Conservation (phyloP, 768 basidiomycete species). For the Tylopilus subfusipes region DNA sequence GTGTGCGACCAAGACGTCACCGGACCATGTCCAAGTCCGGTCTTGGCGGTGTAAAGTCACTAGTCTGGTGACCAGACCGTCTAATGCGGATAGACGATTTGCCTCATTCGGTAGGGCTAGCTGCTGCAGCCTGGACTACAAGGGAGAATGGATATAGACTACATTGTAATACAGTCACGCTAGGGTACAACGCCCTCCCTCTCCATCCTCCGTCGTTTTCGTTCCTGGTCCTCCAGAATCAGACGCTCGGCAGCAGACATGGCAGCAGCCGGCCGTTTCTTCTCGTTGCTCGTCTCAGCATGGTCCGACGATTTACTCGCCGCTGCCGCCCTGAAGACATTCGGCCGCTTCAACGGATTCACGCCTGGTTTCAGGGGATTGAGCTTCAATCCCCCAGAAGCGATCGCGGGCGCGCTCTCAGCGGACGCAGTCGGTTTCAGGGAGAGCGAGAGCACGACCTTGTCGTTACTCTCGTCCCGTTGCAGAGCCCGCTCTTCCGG, state of each 20-base stretch:
- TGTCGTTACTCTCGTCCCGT: constrained; percentile 62
- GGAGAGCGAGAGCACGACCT: constrained; percentile 46
- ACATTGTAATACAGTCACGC: no score
- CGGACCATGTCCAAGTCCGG: no score
- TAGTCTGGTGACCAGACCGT: no score
- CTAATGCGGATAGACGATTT: no score
- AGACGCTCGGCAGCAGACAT: constrained; percentile 84
- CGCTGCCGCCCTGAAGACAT: constrained; percentile 61
- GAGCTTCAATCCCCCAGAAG: constrained; percentile 49
- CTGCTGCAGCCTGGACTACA: no score
- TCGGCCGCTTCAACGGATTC: constrained; percentile 71
- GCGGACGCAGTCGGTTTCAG: constrained; percentile 43
- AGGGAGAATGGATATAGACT: no score
- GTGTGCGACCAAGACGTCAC: neutral
- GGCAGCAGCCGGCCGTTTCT: constrained; percentile 57
- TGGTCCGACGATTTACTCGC: constrained; percentile 30
- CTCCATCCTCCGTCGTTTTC: constrained; percentile 79
- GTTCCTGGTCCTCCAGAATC: constrained; percentile 87
- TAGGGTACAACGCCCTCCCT: constrained; percentile 30
- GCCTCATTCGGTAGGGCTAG: no score
- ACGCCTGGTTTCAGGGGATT: constrained; percentile 43
- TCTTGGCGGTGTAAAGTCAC: no score
- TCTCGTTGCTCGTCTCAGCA: constrained; percentile 41
- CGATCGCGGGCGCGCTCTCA: constrained; percentile 25
- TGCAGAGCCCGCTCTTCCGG: constrained; percentile 57